Base-by-base conservation (phyloP, 108 stramenopile species). In the Aurantiochytrium sp. region DNA sequence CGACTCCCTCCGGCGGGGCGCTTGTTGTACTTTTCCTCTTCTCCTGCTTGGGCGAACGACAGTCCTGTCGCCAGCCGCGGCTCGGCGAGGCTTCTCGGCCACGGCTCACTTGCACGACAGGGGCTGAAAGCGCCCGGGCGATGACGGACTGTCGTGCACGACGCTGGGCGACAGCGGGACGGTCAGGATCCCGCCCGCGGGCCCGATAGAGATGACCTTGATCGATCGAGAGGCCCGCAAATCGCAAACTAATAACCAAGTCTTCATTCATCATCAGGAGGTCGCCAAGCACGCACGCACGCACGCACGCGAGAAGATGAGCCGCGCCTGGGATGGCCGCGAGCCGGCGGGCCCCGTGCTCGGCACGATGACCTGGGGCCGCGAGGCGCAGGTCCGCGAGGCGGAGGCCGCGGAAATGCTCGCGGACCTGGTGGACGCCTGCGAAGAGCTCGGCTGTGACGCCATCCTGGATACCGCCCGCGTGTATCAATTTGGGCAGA, bases 341-440 rank as follows among this genome's bases (percentile, higher is more conserved):
- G 32, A 6, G 27, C 59, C 59, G 1, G 59, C 59, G 34, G 59
- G 59, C 59, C 59, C 59, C 53, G 52, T 86, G n/a, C 41, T 86
- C 6, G 86, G 86, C 54, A 41, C 37, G 37, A 86, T 86, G 86
- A 86, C 86, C 55, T 86, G 53, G 21, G 59, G 59, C 8, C 34
- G 34, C 59, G 86, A 17, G 21, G 55, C 31, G 5, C 86, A 86
- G 54, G 54, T 34, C 5, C 21, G 10, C 22, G 32, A n/a, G 21
- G 27, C 3, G n/a, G 86, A 34, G 10, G 86, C 54, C 3, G 37
- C 55, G 24, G 32, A 32, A n/a, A 34, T 55, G 86, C 54, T 36
- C 21, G 27, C 5, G 39, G 6, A 19, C 55, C 41, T 55, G 32
- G 22, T 55, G 24, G 85, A 32, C 1, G 54, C 37, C 21, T 65